Evolutionary conservation across 164 flowering plant species (phyloP), one percentile per base, ranked within the genome.

Genomic region (Aristolochia fimbriata): DNA sequence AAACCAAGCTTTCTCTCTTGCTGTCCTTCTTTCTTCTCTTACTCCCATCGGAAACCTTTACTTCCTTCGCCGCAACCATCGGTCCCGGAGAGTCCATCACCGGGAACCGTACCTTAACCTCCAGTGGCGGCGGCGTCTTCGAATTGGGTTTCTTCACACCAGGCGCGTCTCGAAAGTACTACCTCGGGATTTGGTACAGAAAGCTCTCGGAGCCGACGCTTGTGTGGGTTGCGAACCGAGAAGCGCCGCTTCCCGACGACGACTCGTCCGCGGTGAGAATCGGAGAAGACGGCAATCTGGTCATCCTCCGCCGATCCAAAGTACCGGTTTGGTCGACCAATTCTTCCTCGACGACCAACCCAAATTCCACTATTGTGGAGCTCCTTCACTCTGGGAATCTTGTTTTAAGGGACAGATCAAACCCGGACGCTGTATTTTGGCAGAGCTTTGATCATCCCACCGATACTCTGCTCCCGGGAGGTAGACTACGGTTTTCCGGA

Each of bases 191-290:
- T 4, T 65, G 68, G 66, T 72, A 61, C 66, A 65, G 60, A 24
- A 21, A 64, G 53, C 33, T 47, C 51, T 20, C 71, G 7, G 1
- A 15, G 24, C 60, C 55, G 14, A 60, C 68, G 1, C 55, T 58
- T 12, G 69, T 68, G 51, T 74, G 77, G 71, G 67, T 70, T 11
- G 74, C 77, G 11, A 70, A 70, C 51, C 61, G 77, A 59, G 68
- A 74, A 0, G 14, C n/a, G 23, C 74, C 64, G 47, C 45, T 70
- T 19, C 21, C 63, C 63, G 61, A 37, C 43, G 31, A 37, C 24
- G 31, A n/a, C 60, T 45, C 72, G 2, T 15, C 75, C 46, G 54
- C 56, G 12, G 60, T 71, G 2, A 67, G 45, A 49, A 45, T 78
- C 30, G 48, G 55, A 19, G 63, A 62, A 5, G 63, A 76, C 62